Base-by-base conservation (phyloP, 2,329 filamentous ascomycete species). In the Aspergillus intermedius region DNA sequence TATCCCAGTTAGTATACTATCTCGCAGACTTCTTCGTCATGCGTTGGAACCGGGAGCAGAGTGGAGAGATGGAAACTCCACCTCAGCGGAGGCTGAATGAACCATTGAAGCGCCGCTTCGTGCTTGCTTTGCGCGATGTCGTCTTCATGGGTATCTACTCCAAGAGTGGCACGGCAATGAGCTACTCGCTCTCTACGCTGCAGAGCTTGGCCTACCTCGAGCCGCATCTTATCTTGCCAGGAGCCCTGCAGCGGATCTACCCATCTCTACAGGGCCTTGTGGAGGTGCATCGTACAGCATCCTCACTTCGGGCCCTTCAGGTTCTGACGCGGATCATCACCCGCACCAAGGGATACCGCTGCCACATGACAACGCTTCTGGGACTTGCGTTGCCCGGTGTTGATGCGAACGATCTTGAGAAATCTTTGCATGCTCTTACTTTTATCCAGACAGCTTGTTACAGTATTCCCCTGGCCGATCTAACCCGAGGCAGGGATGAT, bases 61-160 rank as follows among this genome's bases (percentile, higher is more conserved):
- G 83, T 62, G 90, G 89, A 23, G 94, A 98, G 72, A 85, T 95
- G 71, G 87, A 95, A 41, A 81, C 91, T 1, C 91, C 91, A 0
- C 72, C 79, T 35, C 88, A 91, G 45, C 83, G 93, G 47, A 85
- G 77, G 58, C 83, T 98, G 56, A 93, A 83, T 53, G 80, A 83
- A 28, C 83, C 82, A n/a, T 68, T 98, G 56, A 95, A 91, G 74
- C 82, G 78, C 62, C 85, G 93, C 42, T 97, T 98, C 64, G 93
- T 98, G 25, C 73, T 91, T 34, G 88, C 89, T 53, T 74, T 98
- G 54, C 85, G 86, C 55, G 93, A 98, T 56, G 91, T 96, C 43
- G 89, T 90, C 4, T 98, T 96, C 68, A 96, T 98, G 91, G 93
- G 93, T 23, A 86, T 98, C 44, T 98, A 96, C 67, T 88, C 91